Evolutionary conservation across 2,329 filamentous ascomycete genomes (phyloP).

Genomic region (Fusarium beomiforme): DNA sequence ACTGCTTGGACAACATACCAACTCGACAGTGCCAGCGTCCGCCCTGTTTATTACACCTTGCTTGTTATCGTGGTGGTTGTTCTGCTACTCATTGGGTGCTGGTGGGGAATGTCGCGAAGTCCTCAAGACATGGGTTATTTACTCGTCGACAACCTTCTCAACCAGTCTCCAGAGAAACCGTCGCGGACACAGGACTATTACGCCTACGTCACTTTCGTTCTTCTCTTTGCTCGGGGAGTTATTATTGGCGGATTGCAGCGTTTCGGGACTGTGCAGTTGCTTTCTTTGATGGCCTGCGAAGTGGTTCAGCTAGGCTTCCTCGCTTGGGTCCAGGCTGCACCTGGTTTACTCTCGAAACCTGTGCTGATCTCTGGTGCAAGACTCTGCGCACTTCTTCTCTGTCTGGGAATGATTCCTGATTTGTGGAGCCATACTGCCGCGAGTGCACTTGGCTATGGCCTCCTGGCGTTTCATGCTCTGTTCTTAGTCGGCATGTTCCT

Average conservation of each 20-base stretch:
- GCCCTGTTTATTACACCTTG: constrained; percentile 45
- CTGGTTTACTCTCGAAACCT: constrained; percentile 4
- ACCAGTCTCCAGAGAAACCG: constrained; percentile 61
- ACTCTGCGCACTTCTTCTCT: constrained; percentile 33
- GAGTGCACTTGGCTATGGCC: constrained; percentile 76
- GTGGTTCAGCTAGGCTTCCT: constrained; percentile 20
- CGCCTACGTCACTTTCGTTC: constrained; percentile 40
- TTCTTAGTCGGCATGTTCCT: constrained; percentile 49
- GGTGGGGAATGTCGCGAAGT: constrained; percentile 42
- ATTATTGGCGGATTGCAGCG: constrained; percentile 30
- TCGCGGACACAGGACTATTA: constrained; percentile 60
- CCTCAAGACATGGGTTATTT: constrained; percentile 44
- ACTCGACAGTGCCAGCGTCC: constrained; percentile 49
- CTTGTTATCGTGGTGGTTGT: constrained; percentile 45
- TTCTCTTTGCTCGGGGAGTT: constrained; percentile 26
- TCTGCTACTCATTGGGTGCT: constrained; percentile 38
- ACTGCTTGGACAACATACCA: constrained; percentile 79
- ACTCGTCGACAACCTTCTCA: constrained; percentile 66
- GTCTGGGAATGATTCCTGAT: constrained; percentile 65
- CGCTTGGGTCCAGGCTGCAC: constrained; percentile 70
- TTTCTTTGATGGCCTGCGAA: constrained; percentile 26
- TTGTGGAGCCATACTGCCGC: constrained; percentile 68
- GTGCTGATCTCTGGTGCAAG: constrained; percentile 2
- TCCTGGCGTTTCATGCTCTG: constrained; percentile 72
- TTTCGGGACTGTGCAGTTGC: constrained; percentile 21